A percentile compares a stretch with the other conserved stretches of the same genome.
These are phyloP conservation scores for Ciborinia camelliae DNA, from an alignment of 2,329 filamentous ascomycete genomes.

Conservation along the genomic window DNA sequence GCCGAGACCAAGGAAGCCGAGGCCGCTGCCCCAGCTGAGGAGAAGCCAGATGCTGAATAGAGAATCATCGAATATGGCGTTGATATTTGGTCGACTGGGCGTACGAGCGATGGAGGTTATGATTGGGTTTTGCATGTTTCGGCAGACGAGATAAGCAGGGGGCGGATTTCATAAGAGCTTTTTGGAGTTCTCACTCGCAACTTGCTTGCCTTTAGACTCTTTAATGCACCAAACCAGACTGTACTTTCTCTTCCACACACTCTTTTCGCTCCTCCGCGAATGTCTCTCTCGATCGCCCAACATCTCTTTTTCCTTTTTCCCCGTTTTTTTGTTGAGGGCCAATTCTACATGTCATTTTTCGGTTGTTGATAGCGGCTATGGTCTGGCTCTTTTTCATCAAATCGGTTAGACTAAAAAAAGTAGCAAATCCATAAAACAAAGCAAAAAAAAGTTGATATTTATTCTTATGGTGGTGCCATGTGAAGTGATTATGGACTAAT, in stretches of 20 bases:
- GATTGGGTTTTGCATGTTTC: constrained; percentile 35
- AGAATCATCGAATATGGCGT: constrained; percentile 34
- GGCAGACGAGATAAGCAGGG: constrained; percentile 31
- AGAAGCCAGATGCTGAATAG: constrained; percentile 37
- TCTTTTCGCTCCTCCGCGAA: constrained; percentile 20
- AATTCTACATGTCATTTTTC: constrained; percentile 15
- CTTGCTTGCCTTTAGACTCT: constrained; percentile 37
- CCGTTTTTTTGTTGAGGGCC: constrained; percentile 22
- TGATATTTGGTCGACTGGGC: constrained; percentile 36
- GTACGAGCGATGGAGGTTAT: constrained; percentile 33
- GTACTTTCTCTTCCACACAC: constrained; percentile 28
- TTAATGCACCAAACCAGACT: constrained; percentile 35
- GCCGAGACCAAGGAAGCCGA: constrained; percentile 50
- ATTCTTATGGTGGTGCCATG: background rate
- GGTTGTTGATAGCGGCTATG: constrained; percentile 20
- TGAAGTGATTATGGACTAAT: background rate
- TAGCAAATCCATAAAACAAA: constrained; percentile 32
- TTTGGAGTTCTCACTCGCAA: constrained; percentile 35
- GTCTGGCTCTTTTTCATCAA: constrained; percentile 24
- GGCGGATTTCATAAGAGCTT: constrained; percentile 30
- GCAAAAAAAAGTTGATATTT: background rate
- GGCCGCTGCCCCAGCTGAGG: constrained; percentile 46
- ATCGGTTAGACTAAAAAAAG: constrained; percentile 35
- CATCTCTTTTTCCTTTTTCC: constrained; percentile 18
- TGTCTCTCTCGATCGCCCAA: constrained; percentile 14